Base-by-base conservation (phyloP, 176 grass and related monocot genomes). In the Eragrostis curvula region DNA sequence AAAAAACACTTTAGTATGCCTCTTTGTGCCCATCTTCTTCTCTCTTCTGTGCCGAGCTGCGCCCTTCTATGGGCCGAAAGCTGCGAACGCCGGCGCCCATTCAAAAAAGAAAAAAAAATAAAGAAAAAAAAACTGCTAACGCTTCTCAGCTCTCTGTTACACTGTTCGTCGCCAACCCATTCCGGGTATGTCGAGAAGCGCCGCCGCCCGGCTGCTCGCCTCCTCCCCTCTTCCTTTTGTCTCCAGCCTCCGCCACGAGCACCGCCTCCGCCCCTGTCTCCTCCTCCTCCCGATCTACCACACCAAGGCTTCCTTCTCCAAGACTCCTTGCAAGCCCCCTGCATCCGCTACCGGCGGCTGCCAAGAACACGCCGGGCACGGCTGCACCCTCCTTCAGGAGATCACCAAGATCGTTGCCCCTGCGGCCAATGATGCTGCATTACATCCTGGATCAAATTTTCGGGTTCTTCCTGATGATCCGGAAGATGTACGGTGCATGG, bases 301-400 rank as follows among this genome's bases (percentile, higher is more conserved):
- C 66, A 65, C 73, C 25, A 83, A 79, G 80, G 66, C 36, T 20
- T 46, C 32, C 32, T 36, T 73, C 20, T 66, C 61, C 80, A 36
- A 36, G 36, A 64, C 55, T 30, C 2, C 2, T 36, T 36, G 32
- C 49, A 77, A 75, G 29, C 72, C 58, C 5, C 66, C 56, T 23
- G 32, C 79, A 18, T 10, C 56, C 79, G 36, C 28, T 25, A 12
- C 18, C 49, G 68, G 61, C 5, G 28, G 20, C 23, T n/a, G 58
- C 10, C 36, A 32, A 0, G 40, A 50, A 27, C 25, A 63, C 27
- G 13, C 75, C 76, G 67, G 6, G 3, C 47, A 25, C 18, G 8
- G 12, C 39, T 5, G 57, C 20, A 83, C 66, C 0, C 80, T 83
- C 67, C 83, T 88, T 80, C 80, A 78, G 62, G 80, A 88, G 78